Evolutionary conservation across 345 rosid species (phyloP).

Genomic region (Eucalyptus coolabah): DNA sequence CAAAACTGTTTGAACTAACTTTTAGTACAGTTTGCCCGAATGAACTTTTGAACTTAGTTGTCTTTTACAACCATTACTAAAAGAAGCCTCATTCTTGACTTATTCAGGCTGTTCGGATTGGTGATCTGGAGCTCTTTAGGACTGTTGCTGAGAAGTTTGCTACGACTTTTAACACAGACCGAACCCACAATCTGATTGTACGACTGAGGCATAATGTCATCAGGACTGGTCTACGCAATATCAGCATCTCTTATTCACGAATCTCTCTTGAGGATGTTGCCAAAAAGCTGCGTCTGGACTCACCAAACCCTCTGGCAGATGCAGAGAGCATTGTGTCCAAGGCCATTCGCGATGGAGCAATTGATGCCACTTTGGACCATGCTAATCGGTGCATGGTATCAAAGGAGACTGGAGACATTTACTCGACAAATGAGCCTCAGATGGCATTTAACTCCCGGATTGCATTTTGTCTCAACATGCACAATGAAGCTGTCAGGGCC

Average conservation of each 20-base stretch:
- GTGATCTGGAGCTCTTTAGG: constrained; percentile 83
- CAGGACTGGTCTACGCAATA: constrained; percentile 70
- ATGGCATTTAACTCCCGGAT: constrained; percentile 77
- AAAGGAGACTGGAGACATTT: constrained; percentile 80
- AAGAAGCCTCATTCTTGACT: neutral
- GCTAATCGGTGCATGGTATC: constrained; percentile 67
- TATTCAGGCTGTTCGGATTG: constrained; percentile 75
- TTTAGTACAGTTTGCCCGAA: neutral
- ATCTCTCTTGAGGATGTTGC: constrained; percentile 63
- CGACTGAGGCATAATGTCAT: constrained; percentile 77
- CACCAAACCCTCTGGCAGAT: constrained; percentile 60
- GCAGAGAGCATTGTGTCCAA: constrained; percentile 82
- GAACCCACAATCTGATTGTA: constrained; percentile 63
- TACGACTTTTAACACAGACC: constrained; percentile 39
- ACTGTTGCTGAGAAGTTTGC: constrained; percentile 63
- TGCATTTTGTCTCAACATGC: constrained; percentile 81
- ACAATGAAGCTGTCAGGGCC: constrained; percentile 80
- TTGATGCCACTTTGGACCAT: constrained; percentile 76
- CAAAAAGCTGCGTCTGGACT: constrained; percentile 43
- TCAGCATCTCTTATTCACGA: constrained; percentile 65
- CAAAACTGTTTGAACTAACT: neutral
- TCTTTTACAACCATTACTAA: neutral
- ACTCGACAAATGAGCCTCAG: constrained; percentile 89
- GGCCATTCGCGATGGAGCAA: constrained; percentile 83
- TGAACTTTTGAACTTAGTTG: neutral